A percentile compares a stretch with the other conserved stretches of the same genome.
phyloP scores from a whole-genome alignment of 306 rosid genomes.

The Acmispon strigosus region DNA sequence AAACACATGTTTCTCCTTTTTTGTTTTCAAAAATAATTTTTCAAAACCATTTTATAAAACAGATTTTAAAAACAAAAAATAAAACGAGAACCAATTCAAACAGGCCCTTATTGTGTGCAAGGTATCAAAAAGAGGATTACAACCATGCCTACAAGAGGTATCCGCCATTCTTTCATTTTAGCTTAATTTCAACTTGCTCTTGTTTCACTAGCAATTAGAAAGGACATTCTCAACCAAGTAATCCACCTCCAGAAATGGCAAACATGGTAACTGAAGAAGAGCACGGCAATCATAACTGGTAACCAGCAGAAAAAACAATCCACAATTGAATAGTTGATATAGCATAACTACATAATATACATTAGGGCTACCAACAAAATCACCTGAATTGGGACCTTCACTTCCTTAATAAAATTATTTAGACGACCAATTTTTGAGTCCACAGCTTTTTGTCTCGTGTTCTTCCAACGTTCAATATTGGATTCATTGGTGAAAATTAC shows the following conservation, averaged over 20 bases:
- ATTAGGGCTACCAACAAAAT: conserved; percentile 4
- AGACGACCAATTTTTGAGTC: conserved; percentile 95
- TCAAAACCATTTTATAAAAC: too few relatives aligned
- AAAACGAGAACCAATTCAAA: too few relatives aligned
- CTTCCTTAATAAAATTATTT: conserved; percentile 57
- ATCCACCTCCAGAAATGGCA: neutral
- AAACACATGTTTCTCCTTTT: too few relatives aligned
- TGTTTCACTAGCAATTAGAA: conserved; percentile 1
- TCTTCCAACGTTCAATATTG: conserved; percentile 94
- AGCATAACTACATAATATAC: conserved; percentile 1
- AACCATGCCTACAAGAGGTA: too few relatives aligned
- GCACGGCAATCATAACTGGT: neutral
- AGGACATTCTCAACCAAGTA: conserved; percentile 8
- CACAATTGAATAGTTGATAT: neutral
- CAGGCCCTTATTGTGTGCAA: too few relatives aligned
- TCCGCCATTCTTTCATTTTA: too few relatives aligned
- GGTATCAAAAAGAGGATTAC: too few relatives aligned
- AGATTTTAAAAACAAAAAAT: too few relatives aligned
- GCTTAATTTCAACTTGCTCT: neutral
- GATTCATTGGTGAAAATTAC: conserved; percentile 94
- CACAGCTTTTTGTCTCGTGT: conserved; percentile 80
- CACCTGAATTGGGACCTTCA: conserved; percentile 91
- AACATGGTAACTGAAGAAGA: neutral
- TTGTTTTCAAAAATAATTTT: too few relatives aligned
- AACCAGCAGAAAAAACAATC: conserved; percentile 11